Base-by-base conservation (phyloP, 305 asterid species). In the Fraxinus paxiana region DNA sequence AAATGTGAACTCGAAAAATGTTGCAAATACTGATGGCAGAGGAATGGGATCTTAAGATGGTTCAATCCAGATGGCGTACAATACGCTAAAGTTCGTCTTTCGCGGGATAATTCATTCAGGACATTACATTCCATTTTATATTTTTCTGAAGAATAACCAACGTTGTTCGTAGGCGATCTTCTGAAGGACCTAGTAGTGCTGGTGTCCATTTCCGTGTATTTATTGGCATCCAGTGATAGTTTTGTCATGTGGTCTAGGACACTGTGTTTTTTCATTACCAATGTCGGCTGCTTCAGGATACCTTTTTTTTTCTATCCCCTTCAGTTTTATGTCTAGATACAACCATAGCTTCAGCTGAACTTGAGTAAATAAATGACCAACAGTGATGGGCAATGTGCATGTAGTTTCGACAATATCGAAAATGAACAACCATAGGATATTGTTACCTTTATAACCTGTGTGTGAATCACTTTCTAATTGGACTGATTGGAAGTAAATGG, bases 1-100 rank as follows among this genome's bases (percentile, higher is more conserved):
- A 43, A 75, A 73, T 31, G 38, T 69, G 41, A 41, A 80, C 51
- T 77, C 20, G 48, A 79, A 75, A 37, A 69, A 63, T 76, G 59
- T 20, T 61, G 38, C 54, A 18, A 8, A 20, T 18, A 20, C 69
- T 20, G 69, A 20, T 20, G 69, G 30, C 65, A 4, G 69, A 20
- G 69, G 30, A 20, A 20, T 59, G 69, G 69, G 30, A 54, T 54
- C 30, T 59, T 59, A 20, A 59, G 31, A 59, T 59, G 31, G 30
- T 20, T 22, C 31, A 20, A 7, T 7, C 69, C 30, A 8, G 15
- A 59, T 59, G 15, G 69, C 4, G 13, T 22, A 20, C 69, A 65
- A 65, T 65, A 10, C 35, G 73, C 73, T 65, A 26, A 65, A 26
- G 35, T 63, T 22, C 0, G 28, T 59, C 30, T 59, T 63, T 22